Conservation (phyloP, 2,329 filamentous ascomycete genomes). For the Fusarium fracticaudum region DNA sequence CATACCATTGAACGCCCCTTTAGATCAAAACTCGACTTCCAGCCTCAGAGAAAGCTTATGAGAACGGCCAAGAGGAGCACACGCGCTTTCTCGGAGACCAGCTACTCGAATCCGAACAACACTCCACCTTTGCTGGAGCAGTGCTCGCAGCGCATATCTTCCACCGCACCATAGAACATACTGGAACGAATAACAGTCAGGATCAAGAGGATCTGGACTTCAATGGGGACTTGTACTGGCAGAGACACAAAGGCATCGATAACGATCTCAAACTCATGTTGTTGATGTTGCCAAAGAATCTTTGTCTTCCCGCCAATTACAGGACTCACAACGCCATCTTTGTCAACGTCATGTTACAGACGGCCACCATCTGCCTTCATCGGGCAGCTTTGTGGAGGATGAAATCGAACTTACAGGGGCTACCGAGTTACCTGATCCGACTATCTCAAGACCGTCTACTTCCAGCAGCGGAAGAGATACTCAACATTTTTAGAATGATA, state of each 20-base stretch:
- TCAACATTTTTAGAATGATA: conserved; percentile 16
- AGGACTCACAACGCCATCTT: conserved; percentile 11
- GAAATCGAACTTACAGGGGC: background rate
- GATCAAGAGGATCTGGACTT: background rate
- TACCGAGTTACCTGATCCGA: conserved; percentile 5
- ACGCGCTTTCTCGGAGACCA: conserved; percentile 9
- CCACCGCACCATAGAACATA: conserved; percentile 18
- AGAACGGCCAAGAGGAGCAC: background rate
- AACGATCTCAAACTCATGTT: conserved; percentile 19
- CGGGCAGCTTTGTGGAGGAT: conserved; percentile 19
- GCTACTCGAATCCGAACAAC: background rate
- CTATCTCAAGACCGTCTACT: conserved; percentile 11
- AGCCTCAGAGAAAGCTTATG: conserved; percentile 5
- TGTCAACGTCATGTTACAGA: conserved; percentile 19
- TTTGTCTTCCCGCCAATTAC: conserved; percentile 15
- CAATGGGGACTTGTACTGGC: background rate
- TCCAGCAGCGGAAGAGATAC: conserved; percentile 12
- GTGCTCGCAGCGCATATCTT: conserved; percentile 10
- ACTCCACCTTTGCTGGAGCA: conserved; percentile 8
- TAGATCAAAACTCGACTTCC: conserved; percentile 15
- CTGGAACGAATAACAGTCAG: background rate
- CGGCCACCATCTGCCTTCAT: conserved; percentile 18
- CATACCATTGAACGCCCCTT: background rate
- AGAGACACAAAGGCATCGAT: conserved; percentile 2
- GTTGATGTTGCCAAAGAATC: conserved; percentile 9